Percentiles rank a stretch among this genome's conserved stretches.
phyloP scores from a whole-genome alignment of 192 early-diverging fungal genomes.

The Gaertneriomyces sp. region DNA sequence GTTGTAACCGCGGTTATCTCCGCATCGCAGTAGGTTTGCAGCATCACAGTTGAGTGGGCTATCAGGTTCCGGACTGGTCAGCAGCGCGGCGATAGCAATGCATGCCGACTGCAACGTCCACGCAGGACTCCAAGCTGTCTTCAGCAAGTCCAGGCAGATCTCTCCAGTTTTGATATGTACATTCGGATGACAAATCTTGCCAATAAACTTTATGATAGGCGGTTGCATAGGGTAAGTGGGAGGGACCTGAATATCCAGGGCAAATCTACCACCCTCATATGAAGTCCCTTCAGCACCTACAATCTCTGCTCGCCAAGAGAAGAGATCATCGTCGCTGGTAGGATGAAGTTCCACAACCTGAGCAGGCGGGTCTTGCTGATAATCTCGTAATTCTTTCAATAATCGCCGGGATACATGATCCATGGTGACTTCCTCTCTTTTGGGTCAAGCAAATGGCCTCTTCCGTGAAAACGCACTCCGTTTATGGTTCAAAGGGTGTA shows the following conservation, averaged over 20 bases:
- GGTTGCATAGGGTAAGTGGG: constrained; percentile 72
- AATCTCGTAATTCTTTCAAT: constrained; percentile 56
- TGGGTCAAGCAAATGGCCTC: too few relatives aligned
- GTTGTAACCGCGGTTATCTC: constrained; percentile 82
- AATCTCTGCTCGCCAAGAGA: constrained; percentile 67
- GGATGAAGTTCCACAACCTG: constrained; percentile 64
- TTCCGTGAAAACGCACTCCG: too few relatives aligned
- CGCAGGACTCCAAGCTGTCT: constrained; percentile 89
- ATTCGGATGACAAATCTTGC: constrained; percentile 86
- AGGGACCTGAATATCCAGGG: constrained; percentile 68
- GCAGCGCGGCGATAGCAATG: constrained; percentile 75
- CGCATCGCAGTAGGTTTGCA: constrained; percentile 85
- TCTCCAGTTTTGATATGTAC: constrained; percentile 95
- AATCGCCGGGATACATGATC: constrained; percentile 47
- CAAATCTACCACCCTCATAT: constrained; percentile 71
- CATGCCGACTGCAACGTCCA: constrained; percentile 89
- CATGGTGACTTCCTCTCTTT: constrained; percentile 20
- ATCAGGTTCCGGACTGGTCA: constrained; percentile 83
- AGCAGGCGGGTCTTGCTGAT: constrained; percentile 37
- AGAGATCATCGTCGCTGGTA: constrained; percentile 61
- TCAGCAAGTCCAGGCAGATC: constrained; percentile 94
- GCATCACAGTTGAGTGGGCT: constrained; percentile 94
- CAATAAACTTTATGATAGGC: constrained; percentile 69
- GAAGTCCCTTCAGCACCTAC: constrained; percentile 61
- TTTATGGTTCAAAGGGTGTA: too few relatives aligned